Percentiles rank a stretch among this genome's conserved stretches.
Evolutionary conservation across 176 grass and related monocot genomes (phyloP).

Genomic region (Cenchrus fungigraminus): DNA sequence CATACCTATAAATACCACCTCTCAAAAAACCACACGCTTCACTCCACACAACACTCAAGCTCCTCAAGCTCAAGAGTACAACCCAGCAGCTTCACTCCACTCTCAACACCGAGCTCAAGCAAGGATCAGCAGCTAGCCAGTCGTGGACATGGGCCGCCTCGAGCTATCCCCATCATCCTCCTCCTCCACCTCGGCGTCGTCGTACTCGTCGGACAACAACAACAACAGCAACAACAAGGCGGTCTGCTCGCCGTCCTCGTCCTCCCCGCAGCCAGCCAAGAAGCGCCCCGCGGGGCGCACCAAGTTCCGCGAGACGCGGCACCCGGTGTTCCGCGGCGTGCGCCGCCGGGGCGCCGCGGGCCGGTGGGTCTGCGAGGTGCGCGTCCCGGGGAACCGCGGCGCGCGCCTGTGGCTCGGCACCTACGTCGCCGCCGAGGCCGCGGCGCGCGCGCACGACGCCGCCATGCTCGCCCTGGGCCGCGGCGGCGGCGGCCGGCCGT

Average conservation of each 20-base stretch:
- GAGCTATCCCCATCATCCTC: slow-evolving; percentile 19
- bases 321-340: slow-evolving; percentile 84
- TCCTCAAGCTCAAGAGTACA: neutral
- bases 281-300: slow-evolving; percentile 75
- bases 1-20: slow-evolving; percentile 48
- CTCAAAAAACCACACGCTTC: neutral
- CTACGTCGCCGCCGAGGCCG: slow-evolving; percentile 60
- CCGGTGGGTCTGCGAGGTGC: slow-evolving; percentile 84
- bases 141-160: slow-evolving; percentile 32
- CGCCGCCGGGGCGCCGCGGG: slow-evolving; percentile 48
- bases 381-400: slow-evolving; percentile 59
- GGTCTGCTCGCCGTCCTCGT: neutral
- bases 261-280: slow-evolving; percentile 18
- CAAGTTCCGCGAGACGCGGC: slow-evolving; percentile 87
- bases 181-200: slow-evolving; percentile 27
- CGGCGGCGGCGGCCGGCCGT: neutral
- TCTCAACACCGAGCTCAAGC: neutral
- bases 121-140: neutral
- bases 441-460: slow-evolving; percentile 76
- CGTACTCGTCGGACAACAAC: neutral
- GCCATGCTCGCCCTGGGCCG: slow-evolving; percentile 49
- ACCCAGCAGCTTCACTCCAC: slow-evolving; percentile 11
- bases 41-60: neutral
- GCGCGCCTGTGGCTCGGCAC: slow-evolving; percentile 79
- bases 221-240: neutral